Base-by-base conservation (phyloP, 768 basidiomycete species). In the Collybiopsis confluens region DNA sequence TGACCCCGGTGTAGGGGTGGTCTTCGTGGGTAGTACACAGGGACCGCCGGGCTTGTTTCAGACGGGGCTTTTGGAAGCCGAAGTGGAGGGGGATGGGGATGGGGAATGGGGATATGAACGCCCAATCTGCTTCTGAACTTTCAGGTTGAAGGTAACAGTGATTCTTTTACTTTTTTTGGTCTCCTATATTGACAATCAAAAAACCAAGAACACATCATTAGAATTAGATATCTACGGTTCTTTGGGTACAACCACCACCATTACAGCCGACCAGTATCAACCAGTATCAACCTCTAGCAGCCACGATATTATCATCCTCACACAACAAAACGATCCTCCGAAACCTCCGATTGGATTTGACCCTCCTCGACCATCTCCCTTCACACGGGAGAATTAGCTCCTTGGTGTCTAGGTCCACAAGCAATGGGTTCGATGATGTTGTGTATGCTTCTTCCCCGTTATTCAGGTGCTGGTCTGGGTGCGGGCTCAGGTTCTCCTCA, bases 1-100 rank as follows among this genome's bases (percentile, higher is more conserved):
- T n/a, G n/a, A n/a, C n/a, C n/a, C n/a, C n/a, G n/a, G n/a, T n/a
- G 76, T 73, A 18, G 73, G 81, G 51, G 68, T 82, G 69, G 44
- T 85, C 2, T 93, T 97, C 61, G 73, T 96, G 7, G 94, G 90
- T 10, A 94, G 91, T 60, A 77, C 82, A 0, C 84, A 82, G n/a
- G 94, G 92, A 0, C 85, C 91, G 1, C 90, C 90, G 0, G 80
- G 88, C 0, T 65, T 98, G 2, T 66, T 92, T n/a, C 81, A 79
- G 61, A 76, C 86, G 1, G 73, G 77, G 4, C 79, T 81, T 55
- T 76, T 86, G 0, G 83, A 86, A 59, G 84, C n/a, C n/a, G n/a
- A 85, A 65, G 87, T 83, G 45, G 61, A 79, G 15, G 67, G 76
- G 4, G 69, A 71, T 10, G 72, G 73, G 21, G 77, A 74, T 30